phyloP scores from a whole-genome alignment of 1,284 basidiomycete species.

The Cutaneotrichosporon arboriforme region DNA sequence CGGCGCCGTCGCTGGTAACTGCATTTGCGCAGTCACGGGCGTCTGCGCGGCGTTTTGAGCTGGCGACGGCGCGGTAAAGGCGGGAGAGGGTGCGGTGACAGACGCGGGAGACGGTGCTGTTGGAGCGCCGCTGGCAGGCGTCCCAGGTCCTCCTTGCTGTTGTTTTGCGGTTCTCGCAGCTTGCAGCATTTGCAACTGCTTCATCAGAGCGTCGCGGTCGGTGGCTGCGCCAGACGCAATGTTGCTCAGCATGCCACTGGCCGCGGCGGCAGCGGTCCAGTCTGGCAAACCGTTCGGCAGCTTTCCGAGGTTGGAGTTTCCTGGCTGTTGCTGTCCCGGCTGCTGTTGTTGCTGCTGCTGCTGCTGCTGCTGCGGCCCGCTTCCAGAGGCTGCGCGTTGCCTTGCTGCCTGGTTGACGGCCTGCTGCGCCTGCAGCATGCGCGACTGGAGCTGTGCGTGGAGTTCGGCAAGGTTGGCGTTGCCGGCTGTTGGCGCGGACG shows the following conservation, averaged over 20 bases:
- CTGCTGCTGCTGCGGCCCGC: constrained; percentile 3
- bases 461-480: constrained; percentile 11
- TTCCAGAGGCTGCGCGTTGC: not conserved
- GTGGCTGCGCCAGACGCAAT: constrained; percentile 14
- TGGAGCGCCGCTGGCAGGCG: constrained; percentile 1
- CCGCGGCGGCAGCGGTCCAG: constrained; percentile 13
- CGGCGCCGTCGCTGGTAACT: constrained; percentile 4
- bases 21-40: constrained; percentile 6
- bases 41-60: not conserved
- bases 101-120: constrained; percentile 12
- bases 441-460: constrained; percentile 19
- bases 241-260: constrained; percentile 17
- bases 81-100: constrained; percentile 10
- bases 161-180: constrained; percentile 22
- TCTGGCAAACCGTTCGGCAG: constrained; percentile 10
- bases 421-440: constrained; percentile 22
- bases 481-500: constrained; percentile 1
- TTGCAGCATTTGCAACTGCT: constrained; percentile 39
- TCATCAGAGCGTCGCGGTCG: constrained; percentile 40
- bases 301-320: not conserved
- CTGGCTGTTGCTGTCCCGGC: not conserved
- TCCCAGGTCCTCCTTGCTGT: not conserved
- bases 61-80: constrained; percentile 10
- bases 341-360: no score
- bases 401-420: constrained; percentile 16